Conservation (phyloP, 768 basidiomycete genomes). For the Royoungia palumana region DNA sequence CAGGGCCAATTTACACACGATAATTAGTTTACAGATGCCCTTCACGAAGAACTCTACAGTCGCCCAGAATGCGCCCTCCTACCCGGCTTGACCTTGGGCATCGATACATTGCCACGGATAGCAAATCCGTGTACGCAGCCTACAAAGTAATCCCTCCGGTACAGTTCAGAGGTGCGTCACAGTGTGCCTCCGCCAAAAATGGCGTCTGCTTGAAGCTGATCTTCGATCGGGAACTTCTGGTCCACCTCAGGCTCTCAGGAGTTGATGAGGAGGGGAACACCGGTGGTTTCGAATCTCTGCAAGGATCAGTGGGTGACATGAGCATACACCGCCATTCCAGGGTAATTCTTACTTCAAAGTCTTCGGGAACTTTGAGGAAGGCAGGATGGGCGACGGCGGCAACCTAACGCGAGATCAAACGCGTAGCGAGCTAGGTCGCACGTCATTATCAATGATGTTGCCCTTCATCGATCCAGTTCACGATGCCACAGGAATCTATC, state of each 20-base stretch:
- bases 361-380: slow-evolving; percentile 34
- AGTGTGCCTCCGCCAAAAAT: slow-evolving; percentile 45
- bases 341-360: slow-evolving; percentile 50
- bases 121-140: slow-evolving; percentile 57
- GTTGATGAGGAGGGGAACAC: slow-evolving; percentile 65
- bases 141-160: slow-evolving; percentile 20
- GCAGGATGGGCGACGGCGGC: slow-evolving; percentile 48
- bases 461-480: too few species aligned
- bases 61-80: slow-evolving; percentile 52
- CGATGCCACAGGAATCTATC: too few species aligned
- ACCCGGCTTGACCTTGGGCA: slow-evolving; percentile 55
- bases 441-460: too few species aligned
- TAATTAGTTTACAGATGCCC: slow-evolving; percentile 17
- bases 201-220: slow-evolving; percentile 44
- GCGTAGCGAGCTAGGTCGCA: slow-evolving; percentile 33
- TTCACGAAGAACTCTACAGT: slow-evolving; percentile 53
- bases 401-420: slow-evolving; percentile 45
- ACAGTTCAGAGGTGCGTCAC: slow-evolving; percentile 45
- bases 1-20: not conserved
- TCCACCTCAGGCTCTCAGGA: slow-evolving; percentile 58
- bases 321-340: not conserved
- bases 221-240: slow-evolving; percentile 45
- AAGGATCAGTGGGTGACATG: not conserved
- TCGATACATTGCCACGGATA: slow-evolving; percentile 44
- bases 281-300: slow-evolving; percentile 48